Conservation (phyloP, 495 filamentous ascomycete genomes). For the Thermochaetoides thermophila region DNA sequence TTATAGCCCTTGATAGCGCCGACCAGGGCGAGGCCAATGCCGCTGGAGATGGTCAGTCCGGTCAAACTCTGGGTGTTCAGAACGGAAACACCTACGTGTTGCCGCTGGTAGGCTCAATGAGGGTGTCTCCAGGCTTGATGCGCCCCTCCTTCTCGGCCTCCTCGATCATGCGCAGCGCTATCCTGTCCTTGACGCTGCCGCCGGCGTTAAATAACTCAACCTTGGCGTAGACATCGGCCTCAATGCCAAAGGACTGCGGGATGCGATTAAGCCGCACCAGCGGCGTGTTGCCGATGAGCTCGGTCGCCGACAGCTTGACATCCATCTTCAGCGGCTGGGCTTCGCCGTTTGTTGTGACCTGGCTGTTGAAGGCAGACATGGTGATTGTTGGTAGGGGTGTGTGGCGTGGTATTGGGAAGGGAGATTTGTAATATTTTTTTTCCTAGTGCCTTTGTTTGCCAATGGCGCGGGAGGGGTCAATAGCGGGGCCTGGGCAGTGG, state of each 20-base stretch:
- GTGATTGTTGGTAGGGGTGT: not conserved
- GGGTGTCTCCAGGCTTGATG: constrained; percentile 90
- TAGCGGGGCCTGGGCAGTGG: no score
- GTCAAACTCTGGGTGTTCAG: not conserved
- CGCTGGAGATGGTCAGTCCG: constrained; percentile 28
- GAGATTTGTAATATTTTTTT: not conserved
- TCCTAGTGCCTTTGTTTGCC: no score
- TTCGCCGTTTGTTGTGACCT: constrained; percentile 1
- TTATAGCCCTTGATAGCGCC: constrained; percentile 94
- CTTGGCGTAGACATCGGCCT: constrained; percentile 86
- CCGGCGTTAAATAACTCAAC: constrained; percentile 95
- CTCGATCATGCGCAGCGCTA: constrained; percentile 95
- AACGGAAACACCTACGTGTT: constrained; percentile 54
- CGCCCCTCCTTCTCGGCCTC: constrained; percentile 80
- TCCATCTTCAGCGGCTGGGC: constrained; percentile 10
- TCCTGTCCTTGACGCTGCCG: constrained; percentile 94
- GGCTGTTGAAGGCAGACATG: constrained; percentile 10
- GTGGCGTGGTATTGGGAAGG: not conserved
- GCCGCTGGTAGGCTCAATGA: constrained; percentile 95
- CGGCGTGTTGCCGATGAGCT: constrained; percentile 83
- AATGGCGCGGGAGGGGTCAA: no score
- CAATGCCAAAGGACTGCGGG: constrained; percentile 76
- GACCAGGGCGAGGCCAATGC: constrained; percentile 88
- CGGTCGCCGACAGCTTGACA: constrained; percentile 30
- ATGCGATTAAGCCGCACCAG: constrained; percentile 84